These are phyloP conservation scores for Pseudogymnoascus sp. DNA, from an alignment of 2,329 filamentous ascomycete genomes.

Conservation along the genomic window DNA sequence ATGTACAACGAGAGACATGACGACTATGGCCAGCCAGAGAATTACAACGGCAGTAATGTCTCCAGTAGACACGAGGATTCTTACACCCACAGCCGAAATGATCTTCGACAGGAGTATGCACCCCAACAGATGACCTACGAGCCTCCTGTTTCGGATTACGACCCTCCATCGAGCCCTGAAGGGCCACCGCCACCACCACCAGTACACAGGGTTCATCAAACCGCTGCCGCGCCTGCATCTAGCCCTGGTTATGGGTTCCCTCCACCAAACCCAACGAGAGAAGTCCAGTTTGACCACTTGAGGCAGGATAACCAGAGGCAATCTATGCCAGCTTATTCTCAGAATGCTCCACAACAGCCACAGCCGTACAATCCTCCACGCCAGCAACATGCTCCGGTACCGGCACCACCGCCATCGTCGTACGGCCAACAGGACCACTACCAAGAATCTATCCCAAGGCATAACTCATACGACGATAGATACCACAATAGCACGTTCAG, in stretches of 20 bases:
- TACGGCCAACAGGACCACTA: conserved; percentile 19
- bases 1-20: background rate
- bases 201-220: background rate
- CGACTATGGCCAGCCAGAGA: background rate
- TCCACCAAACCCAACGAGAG: background rate
- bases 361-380: conserved; percentile 21
- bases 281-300: conserved; percentile 11
- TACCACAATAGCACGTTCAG: conserved; percentile 31
- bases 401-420: background rate
- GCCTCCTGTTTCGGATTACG: conserved; percentile 22
- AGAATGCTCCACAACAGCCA: conserved; percentile 22
- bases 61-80: background rate
- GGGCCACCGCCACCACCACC: conserved; percentile 28
- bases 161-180: conserved; percentile 24
- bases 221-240: background rate
- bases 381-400: background rate
- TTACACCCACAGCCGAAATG: background rate
- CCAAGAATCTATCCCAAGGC: conserved; percentile 20
- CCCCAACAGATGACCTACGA: conserved; percentile 22
- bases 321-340: conserved; percentile 21
- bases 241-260: conserved; percentile 7
- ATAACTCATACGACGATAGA: conserved; percentile 27
- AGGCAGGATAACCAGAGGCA: conserved; percentile 19
- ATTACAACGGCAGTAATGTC: background rate
- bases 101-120: conserved; percentile 20